These are phyloP conservation scores for Phaseolus lunatus DNA, from an alignment of 306 rosid genomes.

Conservation along the genomic window DNA sequence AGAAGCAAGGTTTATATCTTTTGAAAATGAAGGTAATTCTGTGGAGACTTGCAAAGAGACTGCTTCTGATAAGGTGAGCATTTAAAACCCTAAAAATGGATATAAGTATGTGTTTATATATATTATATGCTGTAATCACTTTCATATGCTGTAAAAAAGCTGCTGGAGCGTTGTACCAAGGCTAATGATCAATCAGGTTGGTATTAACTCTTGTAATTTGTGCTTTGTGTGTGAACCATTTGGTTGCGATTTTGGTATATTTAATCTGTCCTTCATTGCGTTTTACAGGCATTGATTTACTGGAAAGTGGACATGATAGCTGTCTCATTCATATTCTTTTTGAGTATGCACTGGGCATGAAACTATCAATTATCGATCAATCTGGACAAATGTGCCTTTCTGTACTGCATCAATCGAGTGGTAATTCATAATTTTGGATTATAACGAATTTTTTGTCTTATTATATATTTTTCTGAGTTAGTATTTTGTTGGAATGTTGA, in stretches of 20 bases:
- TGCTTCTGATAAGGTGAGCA: conserved; percentile 45
- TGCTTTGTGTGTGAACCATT: conserved; percentile 27
- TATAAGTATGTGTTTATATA: not conserved
- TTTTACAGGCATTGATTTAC: conserved; percentile 57
- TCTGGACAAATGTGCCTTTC: conserved; percentile 64
- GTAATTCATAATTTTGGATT: conserved; percentile 58
- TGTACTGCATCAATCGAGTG: conserved; percentile 80
- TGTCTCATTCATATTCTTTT: conserved; percentile 72
- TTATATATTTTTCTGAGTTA: conserved; percentile 10
- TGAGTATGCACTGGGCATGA: conserved; percentile 80
- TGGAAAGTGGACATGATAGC: conserved; percentile 40
- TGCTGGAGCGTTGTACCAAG: conserved; percentile 55
- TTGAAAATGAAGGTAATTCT: conserved; percentile 49
- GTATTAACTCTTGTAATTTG: conserved; percentile 44
- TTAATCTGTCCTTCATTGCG: conserved; percentile 35
- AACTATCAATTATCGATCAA: conserved; percentile 63
- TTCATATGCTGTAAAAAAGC: conserved; percentile 46
- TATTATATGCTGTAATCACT: conserved; percentile 22
- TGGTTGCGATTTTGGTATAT: conserved; percentile 30
- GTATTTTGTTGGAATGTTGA: conserved; percentile 1
- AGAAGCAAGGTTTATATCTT: conserved; percentile 40
- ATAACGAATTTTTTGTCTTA: conserved; percentile 16
- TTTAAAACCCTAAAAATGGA: conserved; percentile 14
- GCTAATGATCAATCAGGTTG: conserved; percentile 66
- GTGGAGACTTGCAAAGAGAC: conserved; percentile 50